A percentile compares a stretch with the other conserved stretches of the same genome.
Evolutionary conservation across 192 early-diverging fungal genomes (phyloP).

Genomic region (Phlyctochytrium bullatum): DNA sequence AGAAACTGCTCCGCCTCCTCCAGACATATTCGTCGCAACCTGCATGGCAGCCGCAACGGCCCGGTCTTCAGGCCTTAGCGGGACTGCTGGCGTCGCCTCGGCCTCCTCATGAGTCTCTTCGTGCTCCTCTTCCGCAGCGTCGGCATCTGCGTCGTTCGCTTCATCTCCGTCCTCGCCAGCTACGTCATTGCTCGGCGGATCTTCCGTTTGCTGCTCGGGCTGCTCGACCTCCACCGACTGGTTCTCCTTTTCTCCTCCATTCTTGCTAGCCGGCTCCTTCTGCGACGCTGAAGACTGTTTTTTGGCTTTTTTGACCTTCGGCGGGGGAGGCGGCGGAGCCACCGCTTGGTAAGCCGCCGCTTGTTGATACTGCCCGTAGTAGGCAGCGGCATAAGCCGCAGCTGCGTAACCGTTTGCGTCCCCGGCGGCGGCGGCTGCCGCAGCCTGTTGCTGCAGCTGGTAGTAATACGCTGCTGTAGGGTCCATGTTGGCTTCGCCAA

Average conservation of each 20-base stretch:
- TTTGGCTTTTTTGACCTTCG: too few species aligned
- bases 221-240: neutral
- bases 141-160: neutral
- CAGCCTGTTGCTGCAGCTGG: neutral
- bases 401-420: neutral
- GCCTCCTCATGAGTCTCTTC: neutral
- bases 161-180: neutral
- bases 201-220: neutral
- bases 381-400: neutral
- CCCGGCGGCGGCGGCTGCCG: neutral
- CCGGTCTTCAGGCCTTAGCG: neutral
- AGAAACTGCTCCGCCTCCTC: too few species aligned
- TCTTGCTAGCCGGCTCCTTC: too few species aligned
- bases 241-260: too few species aligned
- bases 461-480: too few species aligned
- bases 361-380: neutral
- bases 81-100: neutral
- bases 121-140: neutral
- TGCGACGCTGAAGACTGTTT: too few species aligned
- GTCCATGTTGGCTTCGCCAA: neutral
- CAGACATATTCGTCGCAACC: constrained; percentile 13
- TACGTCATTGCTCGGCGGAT: neutral
- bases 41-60: neutral
- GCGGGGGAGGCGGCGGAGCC: too few species aligned
- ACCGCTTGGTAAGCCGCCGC: too few species aligned